Evolutionary conservation across 805 yeast genomes (phyloP).

Genomic region (Ogataea corticis): DNA sequence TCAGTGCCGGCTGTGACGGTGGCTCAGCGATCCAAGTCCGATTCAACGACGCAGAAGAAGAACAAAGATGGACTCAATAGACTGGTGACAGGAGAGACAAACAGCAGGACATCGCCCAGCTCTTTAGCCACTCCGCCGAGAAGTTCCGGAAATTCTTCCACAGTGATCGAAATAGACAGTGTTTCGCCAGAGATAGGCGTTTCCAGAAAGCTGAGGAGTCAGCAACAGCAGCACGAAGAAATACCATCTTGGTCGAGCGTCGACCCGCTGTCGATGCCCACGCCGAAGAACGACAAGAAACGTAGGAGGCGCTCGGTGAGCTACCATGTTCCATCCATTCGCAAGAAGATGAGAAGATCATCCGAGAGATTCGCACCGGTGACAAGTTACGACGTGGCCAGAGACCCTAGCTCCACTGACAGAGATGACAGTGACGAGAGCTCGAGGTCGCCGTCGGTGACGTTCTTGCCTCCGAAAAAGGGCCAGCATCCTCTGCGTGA

Average conservation of each 20-base stretch:
- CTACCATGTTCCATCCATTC: constrained; percentile 66
- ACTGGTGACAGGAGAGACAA: neutral
- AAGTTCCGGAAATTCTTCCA: constrained; percentile 3
- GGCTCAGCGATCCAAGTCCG: constrained; percentile 3
- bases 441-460: constrained; percentile 1
- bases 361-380: constrained; percentile 47
- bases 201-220: neutral
- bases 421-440: constrained; percentile 8
- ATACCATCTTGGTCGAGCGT: constrained; percentile 17
- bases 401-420: constrained; percentile 5
- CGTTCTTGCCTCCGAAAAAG: neutral
- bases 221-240: neutral
- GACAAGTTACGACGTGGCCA: neutral
- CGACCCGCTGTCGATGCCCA: constrained; percentile 29
- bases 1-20: too few species aligned
- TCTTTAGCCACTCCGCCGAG: constrained; percentile 17
- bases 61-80: neutral
- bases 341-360: constrained; percentile 69
- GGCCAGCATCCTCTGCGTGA: constrained; percentile 11
- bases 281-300: constrained; percentile 24
- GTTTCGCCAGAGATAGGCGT: constrained; percentile 20
- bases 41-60: constrained; percentile 1
- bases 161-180: constrained; percentile 17
- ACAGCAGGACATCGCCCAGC: constrained; percentile 1
- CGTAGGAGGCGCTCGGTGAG: constrained; percentile 59